These are phyloP conservation scores for Aristolochia californica DNA, from an alignment of 164 flowering plant genomes.

Conservation along the genomic window DNA sequence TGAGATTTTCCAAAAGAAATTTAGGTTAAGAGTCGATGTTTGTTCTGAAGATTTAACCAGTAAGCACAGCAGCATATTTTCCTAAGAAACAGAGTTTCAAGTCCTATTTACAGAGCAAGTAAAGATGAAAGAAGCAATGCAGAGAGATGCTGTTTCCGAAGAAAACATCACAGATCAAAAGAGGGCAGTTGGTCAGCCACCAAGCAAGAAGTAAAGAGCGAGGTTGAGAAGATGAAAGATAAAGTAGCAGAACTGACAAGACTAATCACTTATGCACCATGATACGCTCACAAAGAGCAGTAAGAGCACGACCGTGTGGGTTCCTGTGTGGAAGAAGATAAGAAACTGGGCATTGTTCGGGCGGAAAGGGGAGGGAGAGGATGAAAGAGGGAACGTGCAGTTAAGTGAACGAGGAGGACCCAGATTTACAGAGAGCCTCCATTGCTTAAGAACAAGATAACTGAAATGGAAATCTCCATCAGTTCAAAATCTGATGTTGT, in stretches of 20 bases:
- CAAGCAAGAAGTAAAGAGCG: slow-evolving; percentile 39
- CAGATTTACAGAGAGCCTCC: background rate
- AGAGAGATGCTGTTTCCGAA: slow-evolving; percentile 24
- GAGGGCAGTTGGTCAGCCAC: slow-evolving; percentile 31
- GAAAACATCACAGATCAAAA: slow-evolving; percentile 19
- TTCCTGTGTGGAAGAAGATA: slow-evolving; percentile 47
- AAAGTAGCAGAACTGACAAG: slow-evolving; percentile 35
- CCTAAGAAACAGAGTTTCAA: slow-evolving; percentile 14
- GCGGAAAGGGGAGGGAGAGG: slow-evolving; percentile 19
- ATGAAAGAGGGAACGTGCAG: slow-evolving; percentile 17
- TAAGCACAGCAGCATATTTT: background rate
- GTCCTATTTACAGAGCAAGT: slow-evolving; percentile 70
- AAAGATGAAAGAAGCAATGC: slow-evolving; percentile 52
- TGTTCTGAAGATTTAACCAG: too few relatives aligned
- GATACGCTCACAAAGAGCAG: slow-evolving; percentile 26
- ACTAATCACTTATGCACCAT: slow-evolving; percentile 32
- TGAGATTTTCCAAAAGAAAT: too few relatives aligned
- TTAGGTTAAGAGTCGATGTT: too few relatives aligned
- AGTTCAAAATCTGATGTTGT: too few relatives aligned
- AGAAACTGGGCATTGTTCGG: slow-evolving; percentile 32
- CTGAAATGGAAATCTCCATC: too few relatives aligned
- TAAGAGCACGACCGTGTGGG: slow-evolving; percentile 42
- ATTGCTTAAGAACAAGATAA: background rate
- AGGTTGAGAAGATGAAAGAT: slow-evolving; percentile 43
- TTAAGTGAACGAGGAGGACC: background rate